Evolutionary conservation across 257 asterid genomes (phyloP), one percentile per base, ranked within the genome.

Genomic region (Solanum dulcamara): DNA sequence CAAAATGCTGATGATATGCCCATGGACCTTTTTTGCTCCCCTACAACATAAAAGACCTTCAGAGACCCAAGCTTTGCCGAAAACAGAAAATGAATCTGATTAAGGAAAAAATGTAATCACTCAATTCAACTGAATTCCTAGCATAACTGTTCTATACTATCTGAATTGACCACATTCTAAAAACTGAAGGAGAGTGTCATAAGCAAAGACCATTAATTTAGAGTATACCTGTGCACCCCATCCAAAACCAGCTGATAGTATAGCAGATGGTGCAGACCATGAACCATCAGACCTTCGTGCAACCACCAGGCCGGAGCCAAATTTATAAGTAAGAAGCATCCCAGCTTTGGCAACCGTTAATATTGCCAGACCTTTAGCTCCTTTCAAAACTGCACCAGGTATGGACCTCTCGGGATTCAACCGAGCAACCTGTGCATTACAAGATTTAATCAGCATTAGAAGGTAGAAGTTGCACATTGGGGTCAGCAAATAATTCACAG

Each of bases 261-360:
- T 92, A 88, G 99, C 98, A 87, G 99, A 97, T 84, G 99, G 99
- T 85, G 99, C 99, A 80, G 99, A 97, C 99, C 99, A 97, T 30
- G 99, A 94, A 42, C 99, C 99, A 89, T 97, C 98, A 83, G 97
- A 91, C 88, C 96, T 91, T 85, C 96, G 91, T 84, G 98, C 92
- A 87, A 97, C 92, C 66, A 97, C 99, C 92, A 97, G 89, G 81
- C 99, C 99, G 71, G 97, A 94, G 40, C 99, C 99, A 85, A 95
- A 91, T 90, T 97, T 97, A 90, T 97, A 97, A 42, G 98, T 55
- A 84, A 97, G 92, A 53, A 97, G 81, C 67, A 89, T 94, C 46
- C 99, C 99, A 85, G 93, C 98, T 93, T 97, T 95, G 79, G 93
- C 99, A 74, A 97, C 99, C 11, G 99, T 95, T 86, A 97, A 86